Conservation (phyloP, 1,284 basidiomycete species). For the Rhodotorula sp. region DNA sequence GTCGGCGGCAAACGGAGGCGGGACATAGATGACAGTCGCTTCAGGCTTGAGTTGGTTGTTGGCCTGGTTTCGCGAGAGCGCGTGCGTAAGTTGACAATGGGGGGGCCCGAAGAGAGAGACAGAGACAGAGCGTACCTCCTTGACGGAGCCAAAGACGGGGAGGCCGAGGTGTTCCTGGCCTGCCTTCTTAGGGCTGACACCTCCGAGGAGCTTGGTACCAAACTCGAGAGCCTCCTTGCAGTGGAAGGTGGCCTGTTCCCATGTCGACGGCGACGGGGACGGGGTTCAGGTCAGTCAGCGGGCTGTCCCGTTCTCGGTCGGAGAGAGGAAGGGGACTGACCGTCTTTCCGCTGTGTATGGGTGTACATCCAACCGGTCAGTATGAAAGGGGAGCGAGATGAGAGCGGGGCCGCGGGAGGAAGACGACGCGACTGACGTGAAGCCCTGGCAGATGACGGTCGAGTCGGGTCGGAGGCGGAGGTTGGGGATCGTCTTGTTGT, state of each 20-base stretch:
- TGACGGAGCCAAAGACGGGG: conserved; percentile 89
- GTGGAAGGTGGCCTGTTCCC: conserved; percentile 88
- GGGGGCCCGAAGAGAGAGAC: too few species aligned
- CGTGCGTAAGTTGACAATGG: not conserved
- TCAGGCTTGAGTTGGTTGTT: conserved; percentile 59
- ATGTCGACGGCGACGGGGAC: not conserved
- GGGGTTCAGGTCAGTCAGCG: conserved; percentile 51
- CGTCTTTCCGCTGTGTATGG: conserved; percentile 70
- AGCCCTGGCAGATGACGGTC: conserved; percentile 80
- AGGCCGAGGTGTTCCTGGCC: conserved; percentile 92
- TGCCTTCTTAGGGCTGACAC: conserved; percentile 96
- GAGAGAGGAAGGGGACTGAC: conserved; percentile 54
- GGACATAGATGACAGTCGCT: conserved; percentile 92
- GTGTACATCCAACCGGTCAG: not conserved
- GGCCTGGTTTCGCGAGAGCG: conserved; percentile 17
- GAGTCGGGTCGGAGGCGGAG: conserved; percentile 72
- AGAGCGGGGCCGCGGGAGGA: not conserved
- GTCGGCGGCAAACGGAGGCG: conserved; percentile 85
- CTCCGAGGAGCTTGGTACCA: conserved; percentile 96
- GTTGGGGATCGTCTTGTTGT: conserved; percentile 41
- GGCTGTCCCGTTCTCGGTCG: conserved; percentile 1
- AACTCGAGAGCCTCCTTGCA: conserved; percentile 88
- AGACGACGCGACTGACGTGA: conserved; percentile 57
- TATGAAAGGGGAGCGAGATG: not conserved
- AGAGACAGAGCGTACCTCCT: conserved; percentile 61